Base-by-base conservation (phyloP, 2,329 filamentous ascomycete genomes). In the Botryotinia narcissicola region DNA sequence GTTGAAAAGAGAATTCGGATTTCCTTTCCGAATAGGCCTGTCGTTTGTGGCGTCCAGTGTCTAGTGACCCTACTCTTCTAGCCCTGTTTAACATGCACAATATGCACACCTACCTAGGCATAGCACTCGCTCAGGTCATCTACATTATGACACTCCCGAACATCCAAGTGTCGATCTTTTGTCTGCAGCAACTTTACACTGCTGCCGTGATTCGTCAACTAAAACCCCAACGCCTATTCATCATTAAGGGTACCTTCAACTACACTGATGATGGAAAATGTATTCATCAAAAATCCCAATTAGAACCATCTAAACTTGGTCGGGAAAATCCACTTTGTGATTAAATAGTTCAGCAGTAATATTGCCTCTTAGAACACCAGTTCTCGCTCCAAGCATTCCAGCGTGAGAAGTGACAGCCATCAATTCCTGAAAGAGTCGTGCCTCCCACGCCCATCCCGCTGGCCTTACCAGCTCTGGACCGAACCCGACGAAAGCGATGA, bases 141-240 rank as follows among this genome's bases (percentile, higher is more conserved):
- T 44, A 59, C 70, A 77, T 77, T 70, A 76, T 76, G 76, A 76
- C 74, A 76, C 75, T 76, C 75, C 77, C 77, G 77, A 75, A 48
- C 69, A 76, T 73, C 76, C 76, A 77, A 63, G 75, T 70, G 76
- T 77, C 76, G 76, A 78, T 78, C 76, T 73, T 72, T 72, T 37
- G 71, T 44, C 48, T 72, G 70, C 60, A 72, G 70, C 72, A 74
- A 48, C 74, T 74, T 70, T 44, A 71, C 69, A 71, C 37, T 75
- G 61, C 73, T 70, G 72, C 64, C 66, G 75, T 76, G 75, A 77
- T 77, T 75, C 72, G 74, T 75, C 64, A 75, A 72, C 70, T 62
- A 60, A 73, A 20, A 63, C 40, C 32, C 29, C 71, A 69, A 69
- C 75, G 75, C 72, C 70, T 60, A 70, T 62, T 72, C 61, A 57